Evolutionary conservation across 129 eudicot species (phyloP).

Genomic region (Lonicera japonica): DNA sequence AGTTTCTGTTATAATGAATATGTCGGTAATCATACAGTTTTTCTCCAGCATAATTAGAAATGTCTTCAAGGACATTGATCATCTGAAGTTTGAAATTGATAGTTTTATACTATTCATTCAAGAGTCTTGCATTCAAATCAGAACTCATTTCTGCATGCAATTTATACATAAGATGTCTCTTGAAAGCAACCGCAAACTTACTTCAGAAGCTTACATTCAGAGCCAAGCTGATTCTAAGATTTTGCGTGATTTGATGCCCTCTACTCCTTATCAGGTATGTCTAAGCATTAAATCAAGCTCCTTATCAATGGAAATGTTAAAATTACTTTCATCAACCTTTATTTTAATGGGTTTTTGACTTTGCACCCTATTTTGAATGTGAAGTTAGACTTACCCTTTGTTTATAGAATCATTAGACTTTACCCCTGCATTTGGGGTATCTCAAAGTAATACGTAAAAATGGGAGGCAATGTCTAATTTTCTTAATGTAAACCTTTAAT

Average conservation of each 20-base stretch:
- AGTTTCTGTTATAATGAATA: conserved; percentile 15
- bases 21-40: neutral
- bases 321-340: too few species aligned
- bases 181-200: conserved; percentile 16
- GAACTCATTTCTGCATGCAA: conserved; percentile 35
- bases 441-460: too few species aligned
- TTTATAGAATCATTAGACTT: too few species aligned
- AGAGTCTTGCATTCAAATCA: conserved; percentile 29
- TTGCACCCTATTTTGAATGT: too few species aligned
- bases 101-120: conserved; percentile 23
- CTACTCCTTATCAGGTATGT: conserved; percentile 56
- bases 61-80: conserved; percentile 35
- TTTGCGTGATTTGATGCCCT: conserved; percentile 31
- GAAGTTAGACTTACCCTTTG: too few species aligned
- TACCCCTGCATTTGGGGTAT: too few species aligned
- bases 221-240: conserved; percentile 20
- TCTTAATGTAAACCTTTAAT: too few species aligned
- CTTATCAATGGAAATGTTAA: too few species aligned
- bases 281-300: conserved; percentile 1
- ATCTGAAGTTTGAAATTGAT: conserved; percentile 37
- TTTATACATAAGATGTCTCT: conserved; percentile 30
- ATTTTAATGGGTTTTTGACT: neutral
- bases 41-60: neutral
- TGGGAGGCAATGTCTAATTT: too few species aligned
- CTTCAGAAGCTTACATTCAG: conserved; percentile 11